phyloP scores from a whole-genome alignment of 257 asterid genomes.

The Solanum pennellii region DNA sequence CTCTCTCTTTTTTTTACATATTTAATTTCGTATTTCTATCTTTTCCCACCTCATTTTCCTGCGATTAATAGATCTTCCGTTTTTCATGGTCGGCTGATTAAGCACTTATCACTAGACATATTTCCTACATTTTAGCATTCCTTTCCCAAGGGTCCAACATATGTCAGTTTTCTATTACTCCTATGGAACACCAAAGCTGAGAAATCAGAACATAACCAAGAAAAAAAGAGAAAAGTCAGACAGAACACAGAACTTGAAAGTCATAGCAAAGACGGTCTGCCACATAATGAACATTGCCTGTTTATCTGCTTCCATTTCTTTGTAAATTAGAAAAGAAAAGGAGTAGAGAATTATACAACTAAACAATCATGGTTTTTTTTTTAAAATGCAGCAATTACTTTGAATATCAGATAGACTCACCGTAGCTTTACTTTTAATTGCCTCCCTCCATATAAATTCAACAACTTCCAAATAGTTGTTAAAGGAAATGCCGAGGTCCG shows the following conservation, averaged over 20 bases:
- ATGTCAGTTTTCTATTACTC: neutral
- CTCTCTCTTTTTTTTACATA: neutral
- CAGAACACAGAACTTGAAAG: neutral
- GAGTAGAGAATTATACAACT: neutral
- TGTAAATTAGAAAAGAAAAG: neutral
- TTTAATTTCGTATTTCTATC: neutral
- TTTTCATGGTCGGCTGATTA: neutral
- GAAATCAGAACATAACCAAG: neutral
- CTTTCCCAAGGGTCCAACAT: neutral
- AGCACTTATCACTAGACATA: neutral
- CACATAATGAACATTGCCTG: neutral
- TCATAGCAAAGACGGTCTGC: neutral
- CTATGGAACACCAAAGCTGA: neutral
- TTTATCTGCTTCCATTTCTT: neutral
- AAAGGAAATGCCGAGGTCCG: neutral
- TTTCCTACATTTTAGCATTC: neutral
- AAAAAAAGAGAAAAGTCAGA: neutral
- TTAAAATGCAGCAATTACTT: neutral
- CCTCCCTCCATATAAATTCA: neutral
- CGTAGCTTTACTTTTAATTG: neutral
- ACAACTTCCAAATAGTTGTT: constrained; percentile 3
- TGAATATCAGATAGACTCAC: neutral
- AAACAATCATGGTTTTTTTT: neutral
- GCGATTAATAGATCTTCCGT: neutral
- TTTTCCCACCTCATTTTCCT: neutral